Conservation (phyloP, 2,329 filamentous ascomycete genomes). For the Macrophomina pseudophaseolina region DNA sequence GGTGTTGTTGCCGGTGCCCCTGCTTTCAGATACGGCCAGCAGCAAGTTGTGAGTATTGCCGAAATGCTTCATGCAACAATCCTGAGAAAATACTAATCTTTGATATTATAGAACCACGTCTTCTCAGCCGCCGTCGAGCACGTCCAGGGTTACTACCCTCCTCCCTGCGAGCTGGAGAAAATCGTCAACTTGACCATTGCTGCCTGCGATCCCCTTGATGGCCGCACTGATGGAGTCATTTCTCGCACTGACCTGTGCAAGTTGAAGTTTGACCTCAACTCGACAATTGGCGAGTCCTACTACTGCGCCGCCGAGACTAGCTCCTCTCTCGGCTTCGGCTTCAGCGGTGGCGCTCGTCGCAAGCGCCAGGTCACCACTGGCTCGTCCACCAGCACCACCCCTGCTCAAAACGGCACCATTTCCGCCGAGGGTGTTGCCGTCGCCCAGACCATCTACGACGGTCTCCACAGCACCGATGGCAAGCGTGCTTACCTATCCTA, state of each 20-base stretch:
- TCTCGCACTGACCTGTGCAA: constrained; percentile 55
- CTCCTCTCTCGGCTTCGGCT: constrained; percentile 31
- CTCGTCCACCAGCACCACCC: constrained; percentile 27
- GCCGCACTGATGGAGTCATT: constrained; percentile 60
- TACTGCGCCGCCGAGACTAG: constrained; percentile 43
- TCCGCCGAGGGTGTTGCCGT: constrained; percentile 38
- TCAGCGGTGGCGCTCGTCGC: constrained; percentile 19
- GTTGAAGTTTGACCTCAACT: constrained; percentile 52
- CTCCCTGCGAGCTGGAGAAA: constrained; percentile 54
- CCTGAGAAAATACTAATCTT: neutral
- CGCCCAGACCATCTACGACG: constrained; percentile 37
- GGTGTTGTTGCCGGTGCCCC: constrained; percentile 55
- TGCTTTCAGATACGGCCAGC: constrained; percentile 53
- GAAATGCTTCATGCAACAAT: neutral
- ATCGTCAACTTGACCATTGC: constrained; percentile 62
- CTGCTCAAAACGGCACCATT: constrained; percentile 42
- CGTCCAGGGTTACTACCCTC: constrained; percentile 49
- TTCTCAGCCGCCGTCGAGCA: constrained; percentile 47
- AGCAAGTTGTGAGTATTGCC: constrained; percentile 43
- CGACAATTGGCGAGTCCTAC: constrained; percentile 55
- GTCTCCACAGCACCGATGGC: constrained; percentile 48
- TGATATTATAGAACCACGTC: constrained; percentile 41
- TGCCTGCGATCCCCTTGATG: constrained; percentile 62
- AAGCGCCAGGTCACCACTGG: constrained; percentile 11
- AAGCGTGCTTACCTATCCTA: constrained; percentile 50